A percentile compares a stretch with the other conserved stretches of the same genome.
These are phyloP conservation scores for Cornus kousa DNA, from an alignment of 148 eudicot genomes.

Conservation along the genomic window DNA sequence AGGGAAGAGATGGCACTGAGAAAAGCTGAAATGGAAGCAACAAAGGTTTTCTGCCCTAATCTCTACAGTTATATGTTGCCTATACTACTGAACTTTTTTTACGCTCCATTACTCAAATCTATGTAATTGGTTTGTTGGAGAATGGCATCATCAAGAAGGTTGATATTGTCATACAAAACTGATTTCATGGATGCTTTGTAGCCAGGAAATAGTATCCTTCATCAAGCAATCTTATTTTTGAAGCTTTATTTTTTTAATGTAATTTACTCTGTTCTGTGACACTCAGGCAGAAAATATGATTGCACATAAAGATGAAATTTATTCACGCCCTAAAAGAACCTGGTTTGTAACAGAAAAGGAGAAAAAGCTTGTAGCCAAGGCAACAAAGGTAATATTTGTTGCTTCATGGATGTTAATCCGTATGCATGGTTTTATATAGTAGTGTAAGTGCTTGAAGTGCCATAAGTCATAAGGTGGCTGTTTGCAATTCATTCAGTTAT, in stretches of 20 bases:
- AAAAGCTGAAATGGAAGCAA: conserved; percentile 97
- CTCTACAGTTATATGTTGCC: not conserved
- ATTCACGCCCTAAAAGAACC: conserved; percentile 86
- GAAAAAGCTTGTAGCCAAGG: conserved; percentile 66
- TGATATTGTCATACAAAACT: not conserved
- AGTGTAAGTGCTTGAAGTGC: not conserved
- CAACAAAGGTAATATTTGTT: conserved; percentile 48
- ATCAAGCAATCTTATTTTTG: not conserved
- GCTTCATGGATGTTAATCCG: not conserved
- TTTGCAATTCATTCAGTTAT: not conserved
- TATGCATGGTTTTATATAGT: not conserved
- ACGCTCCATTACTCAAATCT: not conserved
- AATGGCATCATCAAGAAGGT: not conserved
- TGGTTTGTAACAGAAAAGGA: conserved; percentile 88
- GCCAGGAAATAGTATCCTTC: not conserved
- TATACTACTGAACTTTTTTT: not conserved
- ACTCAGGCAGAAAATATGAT: conserved; percentile 92
- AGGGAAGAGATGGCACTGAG: conserved; percentile 97
- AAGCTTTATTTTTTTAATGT: not conserved
- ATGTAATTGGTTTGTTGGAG: conserved; percentile 1
- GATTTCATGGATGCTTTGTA: not conserved
- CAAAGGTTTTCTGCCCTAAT: conserved; percentile 57
- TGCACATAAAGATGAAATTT: conserved; percentile 77
- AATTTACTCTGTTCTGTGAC: conserved; percentile 3
- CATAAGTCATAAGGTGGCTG: not conserved